These are phyloP conservation scores for Leccinum insigne DNA, from an alignment of 1,284 basidiomycete genomes.

Conservation along the genomic window DNA sequence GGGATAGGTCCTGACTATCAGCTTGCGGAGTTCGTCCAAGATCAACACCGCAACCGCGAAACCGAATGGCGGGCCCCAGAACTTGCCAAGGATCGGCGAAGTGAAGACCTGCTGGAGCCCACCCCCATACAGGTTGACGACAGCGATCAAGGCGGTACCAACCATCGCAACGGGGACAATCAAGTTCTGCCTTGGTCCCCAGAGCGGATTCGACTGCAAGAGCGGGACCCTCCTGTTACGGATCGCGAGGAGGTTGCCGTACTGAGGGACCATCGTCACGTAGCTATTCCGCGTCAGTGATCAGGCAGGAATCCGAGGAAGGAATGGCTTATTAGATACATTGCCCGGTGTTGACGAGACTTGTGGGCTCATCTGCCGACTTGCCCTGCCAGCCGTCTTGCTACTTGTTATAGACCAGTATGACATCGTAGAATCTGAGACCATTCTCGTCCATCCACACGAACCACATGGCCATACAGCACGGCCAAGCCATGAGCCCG, in stretches of 20 bases:
- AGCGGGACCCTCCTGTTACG: conserved; percentile 38
- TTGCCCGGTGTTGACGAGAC: conserved; percentile 38
- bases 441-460: conserved; percentile 38
- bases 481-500: conserved; percentile 48
- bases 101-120: conserved; percentile 26
- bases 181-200: conserved; percentile 40
- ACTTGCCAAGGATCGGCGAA: conserved; percentile 41
- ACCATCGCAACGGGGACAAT: conserved; percentile 38
- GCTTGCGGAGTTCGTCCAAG: conserved; percentile 41
- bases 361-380: conserved; percentile 26
- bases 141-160: conserved; percentile 38
- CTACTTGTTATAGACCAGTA: conserved; percentile 42
- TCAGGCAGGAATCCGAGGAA: conserved; percentile 18
- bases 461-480: conserved; percentile 44
- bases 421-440: conserved; percentile 38
- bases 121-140: conserved; percentile 43
- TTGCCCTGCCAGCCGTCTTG: conserved; percentile 34
- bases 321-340: conserved; percentile 43
- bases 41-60: conserved; percentile 39
- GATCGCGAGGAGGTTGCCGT: conserved; percentile 35
- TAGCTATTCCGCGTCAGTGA: conserved; percentile 33
- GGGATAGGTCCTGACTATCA: conserved; percentile 42
- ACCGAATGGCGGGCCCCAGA: conserved; percentile 44
- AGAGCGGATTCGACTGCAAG: conserved; percentile 38
- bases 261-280: conserved; percentile 42